These are phyloP conservation scores for Saccharomyces pastorianus DNA, from an alignment of 1,139 yeast species.

Conservation along the genomic window DNA sequence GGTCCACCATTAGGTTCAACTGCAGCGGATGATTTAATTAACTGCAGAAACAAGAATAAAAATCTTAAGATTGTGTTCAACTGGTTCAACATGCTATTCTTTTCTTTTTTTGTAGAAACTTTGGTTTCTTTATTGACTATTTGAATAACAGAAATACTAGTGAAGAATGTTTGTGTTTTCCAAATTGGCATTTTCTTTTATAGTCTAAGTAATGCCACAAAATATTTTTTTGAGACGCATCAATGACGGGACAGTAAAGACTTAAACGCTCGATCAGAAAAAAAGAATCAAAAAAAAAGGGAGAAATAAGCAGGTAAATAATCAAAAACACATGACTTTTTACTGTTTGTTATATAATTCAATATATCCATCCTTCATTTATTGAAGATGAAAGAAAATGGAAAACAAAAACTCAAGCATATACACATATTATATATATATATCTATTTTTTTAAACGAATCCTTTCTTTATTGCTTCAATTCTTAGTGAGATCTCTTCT, in stretches of 20 bases:
- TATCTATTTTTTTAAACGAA: constrained; percentile 3
- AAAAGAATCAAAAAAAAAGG: background rate
- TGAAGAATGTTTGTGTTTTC: background rate
- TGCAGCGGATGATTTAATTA: background rate
- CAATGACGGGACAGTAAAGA: background rate
- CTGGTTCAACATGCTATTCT: background rate
- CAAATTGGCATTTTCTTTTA: background rate
- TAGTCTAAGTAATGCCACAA: background rate
- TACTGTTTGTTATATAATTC: background rate
- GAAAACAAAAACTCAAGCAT: background rate
- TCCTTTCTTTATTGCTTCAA: constrained; percentile 24
- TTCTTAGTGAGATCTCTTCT: constrained; percentile 44
- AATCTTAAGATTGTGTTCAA: background rate
- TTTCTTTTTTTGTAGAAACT: background rate
- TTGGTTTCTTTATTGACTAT: background rate
- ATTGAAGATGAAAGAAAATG: background rate
- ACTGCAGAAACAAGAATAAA: background rate
- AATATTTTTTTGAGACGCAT: background rate
- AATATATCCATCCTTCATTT: background rate
- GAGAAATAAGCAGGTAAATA: background rate
- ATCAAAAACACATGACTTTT: background rate
- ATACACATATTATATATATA: background rate
- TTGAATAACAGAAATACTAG: background rate
- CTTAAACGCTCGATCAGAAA: background rate
- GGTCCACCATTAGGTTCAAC: background rate